phyloP scores from a whole-genome alignment of 2,329 filamentous ascomycete genomes.

The Cytospora paraplurivora region DNA sequence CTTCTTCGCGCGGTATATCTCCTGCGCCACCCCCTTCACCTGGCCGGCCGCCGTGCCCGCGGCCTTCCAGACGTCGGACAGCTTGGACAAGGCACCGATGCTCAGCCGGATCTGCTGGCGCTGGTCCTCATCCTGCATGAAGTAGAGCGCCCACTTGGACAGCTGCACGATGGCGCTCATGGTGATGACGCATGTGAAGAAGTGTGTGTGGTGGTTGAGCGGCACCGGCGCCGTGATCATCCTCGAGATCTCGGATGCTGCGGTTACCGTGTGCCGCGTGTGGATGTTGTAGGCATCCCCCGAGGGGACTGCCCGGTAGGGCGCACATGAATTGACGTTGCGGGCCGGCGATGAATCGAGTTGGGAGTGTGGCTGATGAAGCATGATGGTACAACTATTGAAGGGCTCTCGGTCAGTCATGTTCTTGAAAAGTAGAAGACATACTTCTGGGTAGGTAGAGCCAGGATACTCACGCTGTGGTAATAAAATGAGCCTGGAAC shows the following conservation, averaged over 20 bases:
- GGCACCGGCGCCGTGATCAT: slow-evolving; percentile 74
- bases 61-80: slow-evolving; percentile 72
- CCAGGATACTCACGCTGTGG: slow-evolving; percentile 49
- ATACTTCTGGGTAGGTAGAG: too few species aligned
- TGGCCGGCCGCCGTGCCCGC: slow-evolving; percentile 70
- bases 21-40: slow-evolving; percentile 77
- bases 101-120: slow-evolving; percentile 78
- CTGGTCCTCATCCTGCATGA: slow-evolving; percentile 64
- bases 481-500: slow-evolving; percentile 87
- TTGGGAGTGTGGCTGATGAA: slow-evolving; percentile 79
- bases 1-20: slow-evolving; percentile 66
- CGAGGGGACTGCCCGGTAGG: slow-evolving; percentile 53
- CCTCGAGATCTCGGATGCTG: slow-evolving; percentile 75
- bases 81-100: slow-evolving; percentile 71
- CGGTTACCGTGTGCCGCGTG: slow-evolving; percentile 77
- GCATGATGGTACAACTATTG: slow-evolving; percentile 65
- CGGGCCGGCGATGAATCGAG: slow-evolving; percentile 64
- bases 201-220: slow-evolving; percentile 75
- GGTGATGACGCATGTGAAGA: slow-evolving; percentile 80
- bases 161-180: slow-evolving; percentile 80
- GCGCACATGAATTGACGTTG: slow-evolving; percentile 67
- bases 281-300: slow-evolving; percentile 63
- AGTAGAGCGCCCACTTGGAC: slow-evolving; percentile 72
- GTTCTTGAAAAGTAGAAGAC: slow-evolving; percentile 10
- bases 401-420: slow-evolving; percentile 32